These are phyloP conservation scores for Porogramme epimiltina DNA, from an alignment of 1,284 basidiomycete genomes.

Conservation along the genomic window DNA sequence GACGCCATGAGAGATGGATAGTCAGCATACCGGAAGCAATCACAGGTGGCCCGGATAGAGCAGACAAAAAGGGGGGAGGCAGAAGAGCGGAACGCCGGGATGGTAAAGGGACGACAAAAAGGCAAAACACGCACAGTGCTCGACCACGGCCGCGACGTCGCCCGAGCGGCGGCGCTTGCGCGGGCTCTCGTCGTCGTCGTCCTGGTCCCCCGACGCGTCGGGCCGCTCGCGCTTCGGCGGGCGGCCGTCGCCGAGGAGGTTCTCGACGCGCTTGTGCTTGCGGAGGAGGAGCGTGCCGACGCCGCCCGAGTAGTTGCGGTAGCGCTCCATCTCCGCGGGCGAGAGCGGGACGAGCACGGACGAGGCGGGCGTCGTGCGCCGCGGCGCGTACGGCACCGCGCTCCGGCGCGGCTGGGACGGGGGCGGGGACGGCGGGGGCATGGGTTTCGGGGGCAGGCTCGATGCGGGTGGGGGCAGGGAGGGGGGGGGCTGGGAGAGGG, in stretches of 20 bases:
- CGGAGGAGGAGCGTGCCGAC: slow-evolving; percentile 55
- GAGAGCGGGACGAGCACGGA: slow-evolving; percentile 69
- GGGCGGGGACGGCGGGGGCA: slow-evolving; percentile 24
- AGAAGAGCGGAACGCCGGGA: too few species aligned
- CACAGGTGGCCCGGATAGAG: too few species aligned
- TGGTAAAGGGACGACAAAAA: not conserved
- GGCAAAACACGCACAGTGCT: slow-evolving; percentile 61
- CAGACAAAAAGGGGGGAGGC: too few species aligned
- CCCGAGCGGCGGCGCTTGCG: slow-evolving; percentile 55
- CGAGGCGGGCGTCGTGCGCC: slow-evolving; percentile 59
- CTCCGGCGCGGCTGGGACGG: slow-evolving; percentile 22
- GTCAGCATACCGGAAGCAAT: slow-evolving; percentile 12
- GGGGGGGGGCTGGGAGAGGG: slow-evolving; percentile 19
- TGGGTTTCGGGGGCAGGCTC: slow-evolving; percentile 18
- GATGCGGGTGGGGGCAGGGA: slow-evolving; percentile 27
- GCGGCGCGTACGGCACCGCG: slow-evolving; percentile 64
- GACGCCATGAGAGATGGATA: not conserved
- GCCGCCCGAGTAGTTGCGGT: slow-evolving; percentile 55
- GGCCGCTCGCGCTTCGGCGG: slow-evolving; percentile 50
- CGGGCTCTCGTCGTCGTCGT: slow-evolving; percentile 28
- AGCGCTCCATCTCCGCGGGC: slow-evolving; percentile 60
- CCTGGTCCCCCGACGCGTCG: slow-evolving; percentile 19
- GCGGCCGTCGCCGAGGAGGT: slow-evolving; percentile 27
- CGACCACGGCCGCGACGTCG: slow-evolving; percentile 68
- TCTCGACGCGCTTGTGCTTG: slow-evolving; percentile 58